Evolutionary conservation across 2,329 filamentous ascomycete genomes (phyloP), one percentile per base, ranked within the genome.

Genomic region (Penicillium sp.): DNA sequence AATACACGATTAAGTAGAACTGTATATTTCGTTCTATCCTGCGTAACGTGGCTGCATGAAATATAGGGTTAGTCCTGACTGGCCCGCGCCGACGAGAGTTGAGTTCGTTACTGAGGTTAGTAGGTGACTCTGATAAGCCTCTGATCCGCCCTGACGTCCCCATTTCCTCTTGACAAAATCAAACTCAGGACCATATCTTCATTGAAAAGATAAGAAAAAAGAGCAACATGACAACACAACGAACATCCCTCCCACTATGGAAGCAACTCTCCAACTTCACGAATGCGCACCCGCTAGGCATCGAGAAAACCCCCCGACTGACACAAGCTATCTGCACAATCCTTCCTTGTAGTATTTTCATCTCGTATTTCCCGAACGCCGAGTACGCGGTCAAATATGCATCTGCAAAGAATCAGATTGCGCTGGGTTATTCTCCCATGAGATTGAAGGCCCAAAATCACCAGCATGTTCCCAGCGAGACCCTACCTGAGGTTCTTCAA

Each of bases 401-500:
- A 1, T 68, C 65, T 3, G 69, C 73, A 6, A 71, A 74, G 50
- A 61, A 65, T 30, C 72, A 79, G 61, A 68, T 80, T 52, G 74
- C 74, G 24, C 59, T 79, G 55, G 70, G 78, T 78, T 64, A 53
- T 68, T 66, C 23, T 45, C n/a, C 23, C n/a, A 14, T 5, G 24
- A 16, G 20, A 47, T 5, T 14, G 20, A 4, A n/a, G 38, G 12
- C 55, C 42, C 26, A 57, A 8, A 1, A 9, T 28, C 1, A 5
- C 8, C 45, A 49, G 51, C 56, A 16, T 35, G 14, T 16, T n/a
- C 51, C 18, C n/a, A 80, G 79, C 73, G 28, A 79, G 88, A 38
- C 82, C 87, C 21, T 85, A 83, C 70, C 80, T 90, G 66, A 83
- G 88, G 12, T 74, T 88, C 57, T 87, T 89, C 68, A 84, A 85